Evolutionary conservation across 2,329 filamentous ascomycete species (phyloP).

Genomic region (Alternaria brassicicola): DNA sequence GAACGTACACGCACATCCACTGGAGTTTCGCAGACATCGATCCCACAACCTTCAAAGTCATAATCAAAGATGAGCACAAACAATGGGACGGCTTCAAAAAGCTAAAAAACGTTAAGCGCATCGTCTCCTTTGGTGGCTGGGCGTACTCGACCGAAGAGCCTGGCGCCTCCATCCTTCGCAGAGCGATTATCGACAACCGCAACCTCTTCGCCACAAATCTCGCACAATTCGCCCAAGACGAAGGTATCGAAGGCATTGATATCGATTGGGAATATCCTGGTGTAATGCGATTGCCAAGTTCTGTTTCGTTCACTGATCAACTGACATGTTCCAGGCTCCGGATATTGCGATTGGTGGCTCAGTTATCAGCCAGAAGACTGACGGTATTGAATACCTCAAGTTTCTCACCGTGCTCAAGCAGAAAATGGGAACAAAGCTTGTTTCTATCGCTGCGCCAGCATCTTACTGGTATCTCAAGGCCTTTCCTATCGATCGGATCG

Average conservation of each 20-base stretch:
- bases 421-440: conserved; percentile 5
- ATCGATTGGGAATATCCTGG: conserved; percentile 57
- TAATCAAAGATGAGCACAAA: conserved; percentile 13
- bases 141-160: conserved; percentile 48
- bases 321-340: too few species aligned
- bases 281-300: too few species aligned
- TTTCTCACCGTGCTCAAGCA: conserved; percentile 23
- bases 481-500: conserved; percentile 32
- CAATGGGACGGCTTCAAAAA: conserved; percentile 46
- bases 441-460: conserved; percentile 37
- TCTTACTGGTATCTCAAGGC: conserved; percentile 41
- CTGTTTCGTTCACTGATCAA: too few species aligned
- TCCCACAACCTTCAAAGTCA: conserved; percentile 22
- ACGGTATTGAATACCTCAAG: conserved; percentile 46
- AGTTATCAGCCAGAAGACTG: conserved; percentile 4
- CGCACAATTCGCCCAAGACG: conserved; percentile 25
- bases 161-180: conserved; percentile 49
- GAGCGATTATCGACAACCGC: conserved; percentile 48
- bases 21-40: conserved; percentile 12
- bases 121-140: conserved; percentile 57
- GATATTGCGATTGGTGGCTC: conserved; percentile 22
- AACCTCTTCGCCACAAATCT: conserved; percentile 34
- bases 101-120: conserved; percentile 33
- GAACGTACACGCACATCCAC: conserved; percentile 13
- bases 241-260: conserved; percentile 47